Base-by-base conservation (phyloP, 2,329 filamentous ascomycete species). In the Alternaria viburni region DNA sequence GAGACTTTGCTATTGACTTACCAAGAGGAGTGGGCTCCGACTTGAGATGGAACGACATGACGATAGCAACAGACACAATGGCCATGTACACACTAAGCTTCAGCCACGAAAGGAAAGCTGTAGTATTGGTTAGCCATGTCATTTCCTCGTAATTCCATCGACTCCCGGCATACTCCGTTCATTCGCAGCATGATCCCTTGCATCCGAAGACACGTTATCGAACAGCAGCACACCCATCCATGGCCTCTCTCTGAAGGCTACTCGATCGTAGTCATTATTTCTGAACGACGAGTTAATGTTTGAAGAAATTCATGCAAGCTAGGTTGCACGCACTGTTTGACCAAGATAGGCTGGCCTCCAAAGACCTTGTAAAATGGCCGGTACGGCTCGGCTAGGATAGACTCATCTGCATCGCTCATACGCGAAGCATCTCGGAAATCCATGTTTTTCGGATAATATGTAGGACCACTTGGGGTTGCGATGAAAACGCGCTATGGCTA, bases 41-140 rank as follows among this genome's bases (percentile, higher is more conserved):
- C 75, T 93, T 94, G 54, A 99, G 86, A 76, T 99, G 95, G 79
- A 99, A 99, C 13, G 93, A 97, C 54, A 97, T 86, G 10, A 97
- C 89, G 69, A 99, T 97, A 54, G 96, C 95, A 30, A 97, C 88
- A 26, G 92, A 89, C 9, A 98, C 93, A 55, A 99, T 85, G 68
- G 93, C 89, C 87, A 98, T 94, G 82, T 97, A 97, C 71, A 97
- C 88, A 30, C 92, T 90, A 3, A 98, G 87, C 5, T 94, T 90
- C 19, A 98, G 88, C 86, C 96, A 97, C 2, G 95, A 96, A 26
- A 98, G 89, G 76, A 97, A 97, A 0, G 88, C 81, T 84, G 59
- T 21, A 19, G 0, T 5, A 2, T n/a, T 15, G 2, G n/a, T 74
- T 46, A 76, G 59, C 15, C 15, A 6, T 9, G 11, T 2, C 2